Base-by-base conservation (phyloP, 805 yeast species). In the Candida multigemmis region DNA sequence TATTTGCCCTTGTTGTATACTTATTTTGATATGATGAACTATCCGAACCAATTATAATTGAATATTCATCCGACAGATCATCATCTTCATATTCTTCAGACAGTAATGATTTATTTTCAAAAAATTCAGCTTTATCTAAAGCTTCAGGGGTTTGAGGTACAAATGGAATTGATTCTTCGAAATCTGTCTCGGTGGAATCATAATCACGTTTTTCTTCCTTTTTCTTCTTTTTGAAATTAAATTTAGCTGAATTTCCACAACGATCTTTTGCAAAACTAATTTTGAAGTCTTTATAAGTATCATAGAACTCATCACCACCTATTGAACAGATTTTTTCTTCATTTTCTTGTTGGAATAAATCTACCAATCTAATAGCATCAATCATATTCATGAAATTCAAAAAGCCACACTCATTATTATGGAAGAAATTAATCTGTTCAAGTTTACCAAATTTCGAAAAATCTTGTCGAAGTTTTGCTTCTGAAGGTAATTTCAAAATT, bases 221-320 rank as follows among this genome's bases (percentile, higher is more conserved):
- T 15, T 14, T 16, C 36, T 44, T 57, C 53, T 59, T 73, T 46
- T 51, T 65, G 49, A 46, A 53, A 38, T 55, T 53, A 30, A 60
- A 61, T 54, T 70, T 79, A 33, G 74, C 78, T 17, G 70, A 83
- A 42, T 79, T 79, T 3, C 80, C 93, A 56, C 93, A 81, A 44
- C 93, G 64, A 51, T 81, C 93, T 41, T 77, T 77, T 24, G 85
- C 93, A 50, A 67, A 81, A 26, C 72, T 69, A 23, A 81, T 72
- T 33, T 74, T 72, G 39, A 74, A 71, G 4, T 62, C 56, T 22
- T 41, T 41, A 41, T 80, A 81, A 37, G 63, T 65, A 17, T 62
- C 51, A 32, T 44, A 60, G 27, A 59, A 47, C 15, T 36, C 36
- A 5, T 50, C 52, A 8, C 41, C 40, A n/a, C 53, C 68, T 6